Evolutionary conservation across 441 rosid genomes (phyloP), one percentile per base, ranked within the genome.

Genomic region (Adansonia madagascariensis): DNA sequence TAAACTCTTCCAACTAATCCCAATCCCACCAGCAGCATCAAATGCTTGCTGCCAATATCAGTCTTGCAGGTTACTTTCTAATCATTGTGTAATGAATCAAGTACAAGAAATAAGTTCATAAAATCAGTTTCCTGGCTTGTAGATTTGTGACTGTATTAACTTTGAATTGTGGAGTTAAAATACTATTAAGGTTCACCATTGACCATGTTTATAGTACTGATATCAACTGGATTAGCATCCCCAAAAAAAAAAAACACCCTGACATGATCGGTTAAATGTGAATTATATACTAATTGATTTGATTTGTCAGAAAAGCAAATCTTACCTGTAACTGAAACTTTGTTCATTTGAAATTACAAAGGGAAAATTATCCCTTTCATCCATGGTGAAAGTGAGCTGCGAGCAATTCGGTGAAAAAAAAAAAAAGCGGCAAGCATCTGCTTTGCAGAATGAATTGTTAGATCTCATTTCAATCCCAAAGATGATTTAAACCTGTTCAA

Each of bases 401-500:
- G 20, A 3, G 6, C 44, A 65, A 2, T 2, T 43, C 24, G 24
- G 4, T 7, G 57, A 35, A 35, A 7, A 31, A 10, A 31, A 10
- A 31, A 31, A 31, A 31, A 31, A 31, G 35, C 35, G 20, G 12
- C 0, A n/a, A 27, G 57, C 5, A 24, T 60, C 65, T 60, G n/a
- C 0, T 11, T 60, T 24, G 15, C 65, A 24, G 65, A 24, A 60
- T 22, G 65, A 60, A 60, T 9, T 22, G n/a, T 17, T 60, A 60
- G n/a, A 60, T 15, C 39, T 61, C 41, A 61, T 11, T 27, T 27
- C 8, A 12, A n/a, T 27, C 6, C 66, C 8, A 10, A 60, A 24
- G n/a, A 60, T 15, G n/a, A 12, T 9, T 41, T 44, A 80, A 53
- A 53, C 67, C n/a, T 18, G 7, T 57, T 75, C 80, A 53, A 64